Base-by-base conservation (phyloP, 176 grass and related monocot genomes). In the Eremochloa ophiuroides region DNA sequence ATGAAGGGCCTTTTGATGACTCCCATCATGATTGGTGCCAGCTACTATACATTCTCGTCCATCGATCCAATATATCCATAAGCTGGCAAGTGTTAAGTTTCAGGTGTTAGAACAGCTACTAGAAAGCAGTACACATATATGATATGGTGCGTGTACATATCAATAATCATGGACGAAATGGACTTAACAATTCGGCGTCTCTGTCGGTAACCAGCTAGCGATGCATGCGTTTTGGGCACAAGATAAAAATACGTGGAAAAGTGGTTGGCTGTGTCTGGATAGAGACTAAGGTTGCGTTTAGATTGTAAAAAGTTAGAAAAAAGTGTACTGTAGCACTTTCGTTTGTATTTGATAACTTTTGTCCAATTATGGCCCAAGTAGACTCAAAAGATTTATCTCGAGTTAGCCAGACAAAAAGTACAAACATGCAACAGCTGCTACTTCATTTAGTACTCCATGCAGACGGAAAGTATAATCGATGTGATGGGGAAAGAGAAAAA, bases 181-280 rank as follows among this genome's bases (percentile, higher is more conserved):
- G 87, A 89, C 87, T 66, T 46, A 82, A 85, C 44, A 58, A 85
- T 85, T 77, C 44, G 72, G 87, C 66, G 66, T 85, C 83, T 77
- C 83, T 85, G 66, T 89, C 83, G 64, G 80, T 69, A 28, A 29
- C 43, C 77, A 50, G 71, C 51, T 69, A 38, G 35, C 14, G 22
- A 74, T 80, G 40, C 23, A 70, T 61, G 50, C 81, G 50, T 39
- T 68, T 46, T 50, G 38, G 29, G 81, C 30, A 48, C 59, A 79
- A 44, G 74, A 68, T 27, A 60, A 69, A 87, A 83, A 55, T 66
- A 72, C 22, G 25, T 69, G 22, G 77, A 42, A 62, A 80, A 84
- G 76, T 10, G 75, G 17, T n/a, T 55, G 51, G 20, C 10, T 55
- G 51, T 18, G 50, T 62, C 38, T 12, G 37, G 81, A 89, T 77